Conservation (phyloP, 2,329 filamentous ascomycete genomes). For the Hortaea sp. region DNA sequence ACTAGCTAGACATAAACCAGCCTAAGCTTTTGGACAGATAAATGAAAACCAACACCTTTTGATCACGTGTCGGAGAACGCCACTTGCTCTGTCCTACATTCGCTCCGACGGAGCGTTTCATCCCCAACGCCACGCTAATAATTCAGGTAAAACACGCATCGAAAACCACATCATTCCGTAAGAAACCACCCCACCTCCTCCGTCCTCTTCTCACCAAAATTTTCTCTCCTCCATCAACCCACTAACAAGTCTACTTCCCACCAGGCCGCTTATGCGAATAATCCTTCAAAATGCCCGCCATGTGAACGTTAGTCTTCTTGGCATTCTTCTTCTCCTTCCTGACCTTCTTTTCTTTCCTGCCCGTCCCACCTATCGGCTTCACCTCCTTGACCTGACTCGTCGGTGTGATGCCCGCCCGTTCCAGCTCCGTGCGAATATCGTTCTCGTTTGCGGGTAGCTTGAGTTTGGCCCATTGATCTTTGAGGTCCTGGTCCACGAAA, state of each 20-base stretch:
- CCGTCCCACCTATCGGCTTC: constrained; percentile 30
- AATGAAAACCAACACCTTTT: too few species aligned
- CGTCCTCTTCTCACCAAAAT: too few species aligned
- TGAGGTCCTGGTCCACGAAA: constrained; percentile 70
- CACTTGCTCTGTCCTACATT: too few species aligned
- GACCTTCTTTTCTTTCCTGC: constrained; percentile 41
- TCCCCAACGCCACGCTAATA: too few species aligned
- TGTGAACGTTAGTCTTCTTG: constrained; percentile 81
- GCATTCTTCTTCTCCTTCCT: constrained; percentile 64
- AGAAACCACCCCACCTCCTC: too few species aligned
- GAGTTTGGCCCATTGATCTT: constrained; percentile 71
- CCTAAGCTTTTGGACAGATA: too few species aligned
- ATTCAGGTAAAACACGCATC: too few species aligned
- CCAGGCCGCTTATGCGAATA: constrained; percentile 29
- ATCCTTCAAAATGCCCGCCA: constrained; percentile 72
- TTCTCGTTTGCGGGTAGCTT: constrained; percentile 61
- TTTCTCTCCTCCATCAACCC: too few species aligned
- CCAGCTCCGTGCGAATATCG: constrained; percentile 66
- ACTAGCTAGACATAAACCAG: too few species aligned
- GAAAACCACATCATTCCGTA: too few species aligned
- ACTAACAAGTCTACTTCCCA: constrained; percentile 1
- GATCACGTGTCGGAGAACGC: too few species aligned
- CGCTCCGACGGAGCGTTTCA: too few species aligned
- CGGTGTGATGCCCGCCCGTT: constrained; percentile 70
- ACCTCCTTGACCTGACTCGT: constrained; percentile 68